Evolutionary conservation across 129 eudicot species (phyloP).

Genomic region (Arctium lappa): DNA sequence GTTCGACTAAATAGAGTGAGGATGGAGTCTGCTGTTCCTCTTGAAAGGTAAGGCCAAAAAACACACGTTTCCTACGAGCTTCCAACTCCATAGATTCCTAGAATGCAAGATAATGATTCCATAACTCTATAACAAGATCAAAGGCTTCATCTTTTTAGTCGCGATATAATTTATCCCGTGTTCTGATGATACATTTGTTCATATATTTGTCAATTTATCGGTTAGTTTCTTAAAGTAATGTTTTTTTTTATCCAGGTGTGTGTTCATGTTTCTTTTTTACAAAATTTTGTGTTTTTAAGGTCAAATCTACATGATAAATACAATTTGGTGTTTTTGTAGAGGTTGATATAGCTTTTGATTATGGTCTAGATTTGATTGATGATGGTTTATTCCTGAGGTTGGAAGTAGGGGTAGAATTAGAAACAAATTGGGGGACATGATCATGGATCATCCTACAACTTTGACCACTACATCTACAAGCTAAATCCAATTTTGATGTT

Average conservation of each 20-base stretch:
- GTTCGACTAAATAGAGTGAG: conserved; percentile 57
- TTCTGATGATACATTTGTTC: neutral
- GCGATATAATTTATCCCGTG: neutral
- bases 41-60: conserved; percentile 33
- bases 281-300: neutral
- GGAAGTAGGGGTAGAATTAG: neutral
- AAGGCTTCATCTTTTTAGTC: neutral
- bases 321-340: neutral
- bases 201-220: conserved; percentile 1
- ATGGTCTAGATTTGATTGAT: neutral
- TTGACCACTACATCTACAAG: neutral
- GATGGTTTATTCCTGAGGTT: neutral
- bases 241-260: too few species aligned
- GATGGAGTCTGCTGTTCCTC: conserved; percentile 58
- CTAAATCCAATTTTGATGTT: neutral
- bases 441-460: neutral
- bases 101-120: neutral
- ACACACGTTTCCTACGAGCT: neutral
- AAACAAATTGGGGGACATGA: neutral
- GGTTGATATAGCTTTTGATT: neutral
- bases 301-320: neutral
- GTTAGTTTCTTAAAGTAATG: neutral
- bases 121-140: neutral
- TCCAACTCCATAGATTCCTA: neutral
- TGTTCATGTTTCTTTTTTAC: neutral